Evolutionary conservation across 2,329 filamentous ascomycete genomes (phyloP), one percentile per base, ranked within the genome.

Genomic region (Cladosporium colombiae): DNA sequence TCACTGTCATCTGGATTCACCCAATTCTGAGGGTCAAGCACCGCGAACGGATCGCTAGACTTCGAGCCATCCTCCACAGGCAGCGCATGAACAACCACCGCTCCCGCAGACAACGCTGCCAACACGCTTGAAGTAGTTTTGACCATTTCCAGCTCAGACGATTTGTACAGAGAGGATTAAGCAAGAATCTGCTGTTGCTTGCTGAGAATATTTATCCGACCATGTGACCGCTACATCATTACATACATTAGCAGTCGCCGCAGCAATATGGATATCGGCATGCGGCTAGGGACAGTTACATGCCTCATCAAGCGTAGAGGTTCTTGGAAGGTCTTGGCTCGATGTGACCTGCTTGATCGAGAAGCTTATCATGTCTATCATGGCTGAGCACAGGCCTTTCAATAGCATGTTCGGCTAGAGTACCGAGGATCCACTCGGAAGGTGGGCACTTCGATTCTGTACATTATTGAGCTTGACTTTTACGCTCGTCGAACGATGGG

Each of bases 11-110:
- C 82, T 0, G 83, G 82, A 66, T 84, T 84, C 8, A 82, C 81
- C 81, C 83, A 84, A 37, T 82, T 78, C 71, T 85, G 84, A 46
- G 79, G 78, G 69, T 86, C 84, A 40, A 85, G 77, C 3, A 83
- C 75, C 18, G 78, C 74, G 69, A 86, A 85, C 0, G 83, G 82
- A 53, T 82, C 63, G 21, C 31, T 33, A 25, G n/a, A 11, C 23
- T 31, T 57, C 13, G 62, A 13, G 27, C 23, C 37, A 44, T 63
- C 50, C 13, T 63, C 50, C 3, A 63, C 61, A 8, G 61, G 61
- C 16, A 63, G 25, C n/a, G 61, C 61, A 16, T 56, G 21, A 16
- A 56, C 61, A 23, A 63, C 8, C 14, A 11, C 49, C 18, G 37
- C 50, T 14, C 61, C 61, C 44, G 35, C 61, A 56, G 61, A 29